Conservation (phyloP, 2,329 filamentous ascomycete genomes). For the Metarhizium brunneum region DNA sequence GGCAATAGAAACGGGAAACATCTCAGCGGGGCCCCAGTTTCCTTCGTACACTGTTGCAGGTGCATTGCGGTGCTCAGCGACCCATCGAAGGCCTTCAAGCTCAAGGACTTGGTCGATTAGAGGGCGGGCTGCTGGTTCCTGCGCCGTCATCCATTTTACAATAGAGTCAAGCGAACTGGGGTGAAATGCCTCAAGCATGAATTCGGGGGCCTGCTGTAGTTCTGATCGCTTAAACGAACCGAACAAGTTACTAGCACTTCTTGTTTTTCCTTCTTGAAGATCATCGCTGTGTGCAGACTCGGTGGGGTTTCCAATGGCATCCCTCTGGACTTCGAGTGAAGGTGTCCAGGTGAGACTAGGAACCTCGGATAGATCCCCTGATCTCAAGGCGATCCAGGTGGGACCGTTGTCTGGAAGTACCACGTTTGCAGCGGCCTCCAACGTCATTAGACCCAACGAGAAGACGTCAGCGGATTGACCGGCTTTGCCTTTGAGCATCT, state of each 20-base stretch:
- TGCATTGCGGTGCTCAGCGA: slow-evolving; percentile 64
- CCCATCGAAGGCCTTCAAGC: slow-evolving; percentile 70
- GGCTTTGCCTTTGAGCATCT: slow-evolving; percentile 77
- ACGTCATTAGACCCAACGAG: slow-evolving; percentile 84
- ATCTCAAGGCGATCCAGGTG: slow-evolving; percentile 82
- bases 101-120: slow-evolving; percentile 63
- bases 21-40: slow-evolving; percentile 77
- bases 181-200: slow-evolving; percentile 75
- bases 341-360: slow-evolving; percentile 79
- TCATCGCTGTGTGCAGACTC: slow-evolving; percentile 25
- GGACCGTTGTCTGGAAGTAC: slow-evolving; percentile 87
- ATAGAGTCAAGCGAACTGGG: slow-evolving; percentile 71
- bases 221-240: slow-evolving; percentile 40
- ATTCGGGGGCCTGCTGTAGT: slow-evolving; percentile 59
- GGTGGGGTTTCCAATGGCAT: slow-evolving; percentile 49
- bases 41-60: slow-evolving; percentile 95
- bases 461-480: slow-evolving; percentile 93
- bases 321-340: slow-evolving; percentile 60
- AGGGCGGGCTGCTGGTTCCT: slow-evolving; percentile 64
- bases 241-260: slow-evolving; percentile 28
- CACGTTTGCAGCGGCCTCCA: slow-evolving; percentile 91
- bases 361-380: slow-evolving; percentile 81
- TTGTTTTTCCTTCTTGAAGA: slow-evolving; percentile 20
- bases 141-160: slow-evolving; percentile 80
- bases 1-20: slow-evolving; percentile 28